These are phyloP conservation scores for Hypoxylon trugodes DNA, from an alignment of 495 filamentous ascomycete genomes.

Conservation along the genomic window DNA sequence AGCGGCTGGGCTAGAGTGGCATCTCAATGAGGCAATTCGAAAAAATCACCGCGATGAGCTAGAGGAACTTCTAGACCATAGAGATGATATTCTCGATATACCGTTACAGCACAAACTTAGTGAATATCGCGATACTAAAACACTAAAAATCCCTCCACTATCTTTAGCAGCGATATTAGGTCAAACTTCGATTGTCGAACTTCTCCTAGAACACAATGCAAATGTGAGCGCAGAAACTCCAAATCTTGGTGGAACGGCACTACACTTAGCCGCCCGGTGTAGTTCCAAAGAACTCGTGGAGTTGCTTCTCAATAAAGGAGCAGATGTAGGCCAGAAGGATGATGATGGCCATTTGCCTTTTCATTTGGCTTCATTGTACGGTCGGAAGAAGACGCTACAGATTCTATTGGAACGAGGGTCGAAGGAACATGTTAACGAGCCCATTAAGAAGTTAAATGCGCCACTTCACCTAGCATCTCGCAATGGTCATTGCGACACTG, in stretches of 20 bases:
- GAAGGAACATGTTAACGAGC: neutral
- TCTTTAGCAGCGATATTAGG: too few species aligned
- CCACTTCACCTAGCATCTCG: conserved; percentile 9
- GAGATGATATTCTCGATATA: too few species aligned
- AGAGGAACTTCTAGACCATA: too few species aligned
- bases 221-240: neutral
- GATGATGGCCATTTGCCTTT: neutral
- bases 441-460: neutral
- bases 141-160: too few species aligned
- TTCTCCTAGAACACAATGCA: too few species aligned
- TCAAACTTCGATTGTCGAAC: too few species aligned
- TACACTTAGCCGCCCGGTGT: neutral
- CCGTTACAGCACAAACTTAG: too few species aligned
- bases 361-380: neutral
- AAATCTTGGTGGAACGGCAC: neutral
- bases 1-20: too few species aligned
- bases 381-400: neutral
- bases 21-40: too few species aligned
- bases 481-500: neutral
- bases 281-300: neutral
- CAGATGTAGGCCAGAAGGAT: neutral
- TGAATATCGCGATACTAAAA: too few species aligned
- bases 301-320: conserved; percentile 7
- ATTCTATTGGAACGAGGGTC: neutral
- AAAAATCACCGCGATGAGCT: too few species aligned